Percentiles rank a stretch among this genome's conserved stretches.
Evolutionary conservation across 2,329 filamentous ascomycete species (phyloP).

Genomic region (Dryadomyces quercivorus): DNA sequence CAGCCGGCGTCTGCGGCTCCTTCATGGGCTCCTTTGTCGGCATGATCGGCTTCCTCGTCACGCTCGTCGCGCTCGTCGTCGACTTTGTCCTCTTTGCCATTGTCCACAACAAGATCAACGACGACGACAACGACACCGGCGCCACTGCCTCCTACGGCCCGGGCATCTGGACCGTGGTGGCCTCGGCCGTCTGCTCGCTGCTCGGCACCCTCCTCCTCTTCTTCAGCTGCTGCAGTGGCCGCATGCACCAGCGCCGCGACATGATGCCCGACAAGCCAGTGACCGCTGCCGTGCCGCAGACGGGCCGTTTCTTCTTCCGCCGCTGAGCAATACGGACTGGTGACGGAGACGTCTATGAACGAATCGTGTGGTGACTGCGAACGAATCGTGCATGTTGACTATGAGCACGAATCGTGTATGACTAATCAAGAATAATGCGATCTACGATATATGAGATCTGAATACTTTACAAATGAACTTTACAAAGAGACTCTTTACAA

Average conservation of each 20-base stretch:
- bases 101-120: slow-evolving; percentile 40
- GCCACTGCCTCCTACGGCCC: slow-evolving; percentile 35
- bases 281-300: slow-evolving; percentile 12
- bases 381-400: too few species aligned
- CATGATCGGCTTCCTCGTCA: slow-evolving; percentile 34
- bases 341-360: too few species aligned
- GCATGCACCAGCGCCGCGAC: slow-evolving; percentile 26
- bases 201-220: slow-evolving; percentile 45
- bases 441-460: too few species aligned
- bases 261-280: slow-evolving; percentile 15
- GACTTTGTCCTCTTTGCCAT: slow-evolving; percentile 48
- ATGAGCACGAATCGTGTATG: too few species aligned
- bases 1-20: slow-evolving; percentile 37
- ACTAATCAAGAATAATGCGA: too few species aligned
- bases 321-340: too few species aligned
- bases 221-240: slow-evolving; percentile 46
- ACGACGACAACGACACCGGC: slow-evolving; percentile 30
- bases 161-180: slow-evolving; percentile 48
- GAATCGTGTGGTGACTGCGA: too few species aligned
- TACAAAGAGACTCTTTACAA: too few species aligned
- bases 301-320: neutral
- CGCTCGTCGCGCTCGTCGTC: slow-evolving; percentile 34
- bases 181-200: slow-evolving; percentile 39
- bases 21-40: slow-evolving; percentile 38
- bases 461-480: too few species aligned